A percentile compares a stretch with the other conserved stretches of the same genome.
phyloP scores from a whole-genome alignment of 345 rosid species.

The Citrus unshiu region DNA sequence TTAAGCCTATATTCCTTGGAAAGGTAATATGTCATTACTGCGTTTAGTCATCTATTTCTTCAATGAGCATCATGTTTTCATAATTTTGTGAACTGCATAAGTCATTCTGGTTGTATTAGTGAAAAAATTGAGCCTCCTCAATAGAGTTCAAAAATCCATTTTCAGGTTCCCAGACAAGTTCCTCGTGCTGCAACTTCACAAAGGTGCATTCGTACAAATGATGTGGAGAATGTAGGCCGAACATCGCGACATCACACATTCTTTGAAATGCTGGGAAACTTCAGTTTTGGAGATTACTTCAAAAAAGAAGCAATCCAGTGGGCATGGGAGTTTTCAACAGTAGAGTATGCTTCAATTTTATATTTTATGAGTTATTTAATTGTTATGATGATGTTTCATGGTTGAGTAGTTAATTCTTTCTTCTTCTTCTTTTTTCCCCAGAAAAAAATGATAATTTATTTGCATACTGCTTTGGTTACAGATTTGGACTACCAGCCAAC shows the following conservation, averaged over 20 bases:
- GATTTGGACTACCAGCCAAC: conserved; percentile 62
- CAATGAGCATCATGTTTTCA: neutral
- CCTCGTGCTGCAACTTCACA: conserved; percentile 87
- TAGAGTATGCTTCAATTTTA: conserved; percentile 46
- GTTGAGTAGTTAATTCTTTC: neutral
- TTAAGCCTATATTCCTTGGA: conserved; percentile 93
- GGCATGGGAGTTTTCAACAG: conserved; percentile 97
- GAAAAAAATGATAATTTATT: neutral
- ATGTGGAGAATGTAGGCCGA: conserved; percentile 89
- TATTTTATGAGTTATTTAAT: neutral
- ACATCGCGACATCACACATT: conserved; percentile 90
- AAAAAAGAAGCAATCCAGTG: conserved; percentile 87
- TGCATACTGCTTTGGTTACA: conserved; percentile 16
- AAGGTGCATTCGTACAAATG: conserved; percentile 90
- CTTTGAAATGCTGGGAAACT: conserved; percentile 98
- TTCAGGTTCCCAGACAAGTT: conserved; percentile 75
- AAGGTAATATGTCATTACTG: conserved; percentile 37
- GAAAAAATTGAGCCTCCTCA: conserved; percentile 3
- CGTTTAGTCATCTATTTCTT: neutral
- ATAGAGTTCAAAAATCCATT: neutral
- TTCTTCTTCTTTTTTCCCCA: neutral
- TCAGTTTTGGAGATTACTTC: conserved; percentile 95
- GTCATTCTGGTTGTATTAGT: neutral
- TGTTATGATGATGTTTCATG: neutral
- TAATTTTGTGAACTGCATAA: neutral